Base-by-base conservation (phyloP, 1,284 basidiomycete species). In the Exsudoporus floridanus region DNA sequence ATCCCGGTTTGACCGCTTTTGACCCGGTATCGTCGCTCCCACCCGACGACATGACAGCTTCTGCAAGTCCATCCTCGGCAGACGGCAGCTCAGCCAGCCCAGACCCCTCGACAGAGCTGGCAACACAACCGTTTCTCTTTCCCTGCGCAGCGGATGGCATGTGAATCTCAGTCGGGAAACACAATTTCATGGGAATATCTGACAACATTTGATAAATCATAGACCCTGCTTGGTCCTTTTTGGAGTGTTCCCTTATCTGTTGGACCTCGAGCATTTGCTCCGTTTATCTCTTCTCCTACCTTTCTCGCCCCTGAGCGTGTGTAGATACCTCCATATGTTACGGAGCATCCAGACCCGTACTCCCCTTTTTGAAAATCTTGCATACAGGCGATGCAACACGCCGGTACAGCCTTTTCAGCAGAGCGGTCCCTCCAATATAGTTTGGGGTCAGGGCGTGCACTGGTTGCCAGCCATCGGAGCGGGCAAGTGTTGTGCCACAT, bases 1-100 rank as follows among this genome's bases (percentile, higher is more conserved):
- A 30, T 28, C 36, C 60, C 4, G 41, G 38, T 8, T 37, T 60
- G 41, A 46, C 48, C 34, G 25, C 54, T 7, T 67, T 63, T 12
- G 63, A 66, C 37, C 36, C 49, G 10, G 34, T 49, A 3, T 49
- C 52, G 36, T 54, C 64, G 7, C 16, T 62, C 28, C 28, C 41
- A 7, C 50, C 52, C 6, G 54, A 64, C 28, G 64, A 66, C 2
- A 50, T 55, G 51, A 57, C 62, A 9, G 36, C 64, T 1, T 66
- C 63, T n/a, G 54, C 53, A 16, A 66, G 64, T 30, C 64, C 63
- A 19, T 54, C 64, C 4, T 65, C 63, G 0, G 62, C 39, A 44
- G 62, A 64, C 10, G 64, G 48, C 6, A 41, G 52, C 19, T 47
- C 60, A 6, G 43, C 39, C 3, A 57, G 59, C 42, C 53, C 56